Evolutionary conservation across 192 early-diverging fungal genomes (phyloP), one percentile per base, ranked within the genome.

Genomic region (Rhizophagus prolifer): DNA sequence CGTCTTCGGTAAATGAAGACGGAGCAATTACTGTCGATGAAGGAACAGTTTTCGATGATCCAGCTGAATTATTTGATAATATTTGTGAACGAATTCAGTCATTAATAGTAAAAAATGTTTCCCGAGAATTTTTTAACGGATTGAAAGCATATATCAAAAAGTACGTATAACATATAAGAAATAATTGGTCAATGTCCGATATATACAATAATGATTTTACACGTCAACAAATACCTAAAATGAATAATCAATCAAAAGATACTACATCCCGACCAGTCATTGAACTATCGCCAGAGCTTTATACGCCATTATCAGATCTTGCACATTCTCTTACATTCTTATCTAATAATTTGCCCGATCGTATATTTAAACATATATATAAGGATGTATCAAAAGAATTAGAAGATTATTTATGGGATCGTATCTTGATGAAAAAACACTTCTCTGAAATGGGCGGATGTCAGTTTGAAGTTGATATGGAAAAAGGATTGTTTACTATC

Each of bases 391-490:
- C 85, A 8, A 25, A 75, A 6, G 88, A 87, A 36, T 80, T 89
- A 30, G 84, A 88, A 61, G 84, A 88, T 19, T 85, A 83, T 71
- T 75, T 87, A 31, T 89, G 88, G 88, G 78, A 84, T 50, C 83
- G 82, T 69, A 74, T 89, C 19, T 75, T 89, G 3, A 84, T 85
- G 54, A 80, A 79, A 61, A 88, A 84, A 21, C 87, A 88, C 31
- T 89, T 89, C 66, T 86, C 88, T 4, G 80, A 78, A 38, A 46
- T 83, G 16, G 88, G 87, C 0, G 83, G 81, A 25, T 50, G 58
- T 6, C 88, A 89, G 54, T 77, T 89, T 41, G 77, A 82, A 41
- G 66, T 78, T 5, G 88, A 89, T 80, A 30, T 86, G 6, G 70
- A 73, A 26, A 78, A 84, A 30, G 88, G 88, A 8, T 58, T 89